phyloP scores from a whole-genome alignment of 306 rosid species.

The Ormosia emarginata region DNA sequence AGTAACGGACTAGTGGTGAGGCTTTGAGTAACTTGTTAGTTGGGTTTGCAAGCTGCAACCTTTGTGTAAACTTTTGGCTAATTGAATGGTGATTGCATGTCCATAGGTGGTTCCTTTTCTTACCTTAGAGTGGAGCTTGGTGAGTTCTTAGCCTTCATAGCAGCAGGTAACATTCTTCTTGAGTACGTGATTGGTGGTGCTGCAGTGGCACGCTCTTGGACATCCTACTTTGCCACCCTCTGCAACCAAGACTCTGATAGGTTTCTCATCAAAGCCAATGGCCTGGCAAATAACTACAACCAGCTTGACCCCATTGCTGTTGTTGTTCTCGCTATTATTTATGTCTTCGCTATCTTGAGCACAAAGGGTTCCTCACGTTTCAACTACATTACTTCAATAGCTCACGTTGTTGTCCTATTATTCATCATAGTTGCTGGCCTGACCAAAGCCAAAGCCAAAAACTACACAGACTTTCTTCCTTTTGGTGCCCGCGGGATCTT shows the following conservation, averaged over 20 bases:
- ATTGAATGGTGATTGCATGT: not conserved
- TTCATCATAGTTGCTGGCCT: slow-evolving; percentile 72
- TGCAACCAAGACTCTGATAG: slow-evolving; percentile 55
- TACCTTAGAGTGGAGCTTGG: slow-evolving; percentile 84
- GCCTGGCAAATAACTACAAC: slow-evolving; percentile 23
- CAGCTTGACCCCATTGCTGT: slow-evolving; percentile 60
- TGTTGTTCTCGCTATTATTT: slow-evolving; percentile 20
- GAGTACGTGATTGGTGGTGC: slow-evolving; percentile 67
- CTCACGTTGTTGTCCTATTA: slow-evolving; percentile 44
- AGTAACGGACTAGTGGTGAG: too few relatives aligned
- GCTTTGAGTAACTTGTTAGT: too few relatives aligned
- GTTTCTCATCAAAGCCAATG: slow-evolving; percentile 41
- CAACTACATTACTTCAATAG: slow-evolving; percentile 61
- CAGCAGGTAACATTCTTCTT: slow-evolving; percentile 76
- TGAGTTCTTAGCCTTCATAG: slow-evolving; percentile 69
- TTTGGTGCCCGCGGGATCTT: slow-evolving; percentile 49
- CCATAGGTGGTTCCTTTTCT: slow-evolving; percentile 79
- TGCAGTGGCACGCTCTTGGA: slow-evolving; percentile 81
- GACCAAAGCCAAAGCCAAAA: slow-evolving; percentile 40
- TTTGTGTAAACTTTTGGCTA: not conserved
- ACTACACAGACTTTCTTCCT: slow-evolving; percentile 43
- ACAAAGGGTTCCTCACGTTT: slow-evolving; percentile 69
- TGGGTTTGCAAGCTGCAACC: not conserved
- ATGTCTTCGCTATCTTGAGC: slow-evolving; percentile 43
- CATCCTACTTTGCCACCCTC: slow-evolving; percentile 84